These are phyloP conservation scores for Phaeodactylum tricornutum DNA, from an alignment of 108 stramenopile species.

Conservation along the genomic window DNA sequence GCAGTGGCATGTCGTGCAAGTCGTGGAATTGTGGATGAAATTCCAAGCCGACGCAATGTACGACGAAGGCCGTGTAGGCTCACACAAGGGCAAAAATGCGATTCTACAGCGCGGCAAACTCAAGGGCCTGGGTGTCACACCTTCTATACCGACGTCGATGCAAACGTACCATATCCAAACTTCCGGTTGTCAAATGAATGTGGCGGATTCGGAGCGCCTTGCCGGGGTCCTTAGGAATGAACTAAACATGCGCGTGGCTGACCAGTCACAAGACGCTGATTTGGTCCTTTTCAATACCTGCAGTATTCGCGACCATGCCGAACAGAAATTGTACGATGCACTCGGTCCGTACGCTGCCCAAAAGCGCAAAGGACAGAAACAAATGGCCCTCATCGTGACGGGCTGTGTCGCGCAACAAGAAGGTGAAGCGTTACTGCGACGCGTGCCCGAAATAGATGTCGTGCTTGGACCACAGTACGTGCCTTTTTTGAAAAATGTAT, in stretches of 20 bases:
- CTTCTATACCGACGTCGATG: constrained; percentile 6
- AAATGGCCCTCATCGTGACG: constrained; percentile 69
- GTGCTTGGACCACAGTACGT: constrained; percentile 84
- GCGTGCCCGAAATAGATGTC: constrained; percentile 76
- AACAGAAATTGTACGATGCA: constrained; percentile 74
- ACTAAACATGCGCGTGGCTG: constrained; percentile 28
- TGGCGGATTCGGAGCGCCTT: constrained; percentile 87
- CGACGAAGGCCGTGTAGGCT: constrained; percentile 14
- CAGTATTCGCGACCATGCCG: constrained; percentile 80
- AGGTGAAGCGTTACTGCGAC: constrained; percentile 57
- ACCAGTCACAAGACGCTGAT: constrained; percentile 25
- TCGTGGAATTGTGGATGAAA: constrained; percentile 52
- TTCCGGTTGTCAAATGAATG: constrained; percentile 93
- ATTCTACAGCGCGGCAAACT: constrained; percentile 21
- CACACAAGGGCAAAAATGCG: constrained; percentile 22
- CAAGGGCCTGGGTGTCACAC: constrained; percentile 29
- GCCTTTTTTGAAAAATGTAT: constrained; percentile 43
- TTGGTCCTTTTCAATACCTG: constrained; percentile 81
- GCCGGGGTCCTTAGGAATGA: constrained; percentile 66
- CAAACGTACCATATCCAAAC: constrained; percentile 59
- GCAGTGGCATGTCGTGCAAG: constrained; percentile 47
- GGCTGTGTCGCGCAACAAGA: constrained; percentile 91
- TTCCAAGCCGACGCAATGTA: constrained; percentile 4
- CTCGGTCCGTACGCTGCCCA: constrained; percentile 39
- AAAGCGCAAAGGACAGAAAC: constrained; percentile 35